Percentiles rank a stretch among this genome's conserved stretches.
Conservation (phyloP, 768 basidiomycete genomes). For the Brasilioporus rufonigricans region DNA sequence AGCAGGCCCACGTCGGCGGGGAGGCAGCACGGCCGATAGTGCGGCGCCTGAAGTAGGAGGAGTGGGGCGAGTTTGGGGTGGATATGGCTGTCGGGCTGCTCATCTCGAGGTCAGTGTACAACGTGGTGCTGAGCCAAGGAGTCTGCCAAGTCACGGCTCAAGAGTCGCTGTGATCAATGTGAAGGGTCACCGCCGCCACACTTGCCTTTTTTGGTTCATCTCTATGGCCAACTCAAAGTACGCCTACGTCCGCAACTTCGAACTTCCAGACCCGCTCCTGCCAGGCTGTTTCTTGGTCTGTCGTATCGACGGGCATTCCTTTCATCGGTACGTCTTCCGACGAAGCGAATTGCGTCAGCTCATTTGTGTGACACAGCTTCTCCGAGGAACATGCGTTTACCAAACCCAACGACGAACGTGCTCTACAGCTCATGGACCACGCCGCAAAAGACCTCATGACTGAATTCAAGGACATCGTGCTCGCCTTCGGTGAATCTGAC, state of each 20-base stretch:
- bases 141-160: background rate
- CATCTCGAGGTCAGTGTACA: constrained; percentile 5
- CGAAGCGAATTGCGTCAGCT: background rate
- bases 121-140: background rate
- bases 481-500: constrained; percentile 96
- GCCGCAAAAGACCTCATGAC: constrained; percentile 82
- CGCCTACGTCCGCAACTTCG: constrained; percentile 87
- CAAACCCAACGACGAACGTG: constrained; percentile 91
- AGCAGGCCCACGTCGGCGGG: constrained; percentile 87
- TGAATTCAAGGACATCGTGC: constrained; percentile 76
- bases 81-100: constrained; percentile 27
- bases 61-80: constrained; percentile 22
- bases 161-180: constrained; percentile 13
- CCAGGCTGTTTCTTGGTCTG: constrained; percentile 83
- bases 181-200: constrained; percentile 11
- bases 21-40: constrained; percentile 78
- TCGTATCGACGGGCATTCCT: constrained; percentile 89
- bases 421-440: constrained; percentile 87
- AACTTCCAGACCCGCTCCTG: constrained; percentile 82
- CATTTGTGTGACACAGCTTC: constrained; percentile 50
- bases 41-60: constrained; percentile 55
- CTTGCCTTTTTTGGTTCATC: constrained; percentile 17
- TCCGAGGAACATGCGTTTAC: constrained; percentile 77
- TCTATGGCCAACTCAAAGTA: constrained; percentile 91
- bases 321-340: constrained; percentile 68